Evolutionary conservation across 2,329 filamentous ascomycete genomes (phyloP).

Genomic region (Curvularia lunata): DNA sequence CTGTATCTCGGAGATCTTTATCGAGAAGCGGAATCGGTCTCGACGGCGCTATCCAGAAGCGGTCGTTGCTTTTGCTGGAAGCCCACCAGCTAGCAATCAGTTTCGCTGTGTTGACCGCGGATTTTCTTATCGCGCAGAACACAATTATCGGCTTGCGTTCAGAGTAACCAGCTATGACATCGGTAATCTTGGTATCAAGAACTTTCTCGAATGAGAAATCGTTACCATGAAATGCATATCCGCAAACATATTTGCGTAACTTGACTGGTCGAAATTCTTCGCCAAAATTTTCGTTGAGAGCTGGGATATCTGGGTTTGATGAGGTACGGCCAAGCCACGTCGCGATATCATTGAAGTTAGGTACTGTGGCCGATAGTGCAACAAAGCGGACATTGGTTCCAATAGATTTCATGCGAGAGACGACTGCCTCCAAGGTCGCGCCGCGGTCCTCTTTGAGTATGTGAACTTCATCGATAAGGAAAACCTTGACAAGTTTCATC

Average conservation of each 20-base stretch:
- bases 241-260: slow-evolving; percentile 77
- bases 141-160: slow-evolving; percentile 79
- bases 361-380: slow-evolving; percentile 81
- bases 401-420: slow-evolving; percentile 85
- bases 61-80: slow-evolving; percentile 56
- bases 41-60: slow-evolving; percentile 68
- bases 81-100: slow-evolving; percentile 71
- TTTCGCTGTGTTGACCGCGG: slow-evolving; percentile 71
- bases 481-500: slow-evolving; percentile 76
- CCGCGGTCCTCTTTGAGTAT: slow-evolving; percentile 81
- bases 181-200: slow-evolving; percentile 69
- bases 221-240: slow-evolving; percentile 62
- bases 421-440: slow-evolving; percentile 80
- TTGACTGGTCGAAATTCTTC: slow-evolving; percentile 82
- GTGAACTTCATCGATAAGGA: slow-evolving; percentile 87
- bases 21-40: slow-evolving; percentile 61
- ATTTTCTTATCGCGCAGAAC: slow-evolving; percentile 80
- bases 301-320: slow-evolving; percentile 66
- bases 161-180: slow-evolving; percentile 70
- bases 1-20: slow-evolving; percentile 64
- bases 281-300: slow-evolving; percentile 72
- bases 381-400: slow-evolving; percentile 78
- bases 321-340: slow-evolving; percentile 75
- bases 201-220: slow-evolving; percentile 78
- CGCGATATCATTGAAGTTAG: slow-evolving; percentile 81